phyloP scores from a whole-genome alignment of 2,329 filamentous ascomycete genomes.

The Lizonia empirigonia region DNA sequence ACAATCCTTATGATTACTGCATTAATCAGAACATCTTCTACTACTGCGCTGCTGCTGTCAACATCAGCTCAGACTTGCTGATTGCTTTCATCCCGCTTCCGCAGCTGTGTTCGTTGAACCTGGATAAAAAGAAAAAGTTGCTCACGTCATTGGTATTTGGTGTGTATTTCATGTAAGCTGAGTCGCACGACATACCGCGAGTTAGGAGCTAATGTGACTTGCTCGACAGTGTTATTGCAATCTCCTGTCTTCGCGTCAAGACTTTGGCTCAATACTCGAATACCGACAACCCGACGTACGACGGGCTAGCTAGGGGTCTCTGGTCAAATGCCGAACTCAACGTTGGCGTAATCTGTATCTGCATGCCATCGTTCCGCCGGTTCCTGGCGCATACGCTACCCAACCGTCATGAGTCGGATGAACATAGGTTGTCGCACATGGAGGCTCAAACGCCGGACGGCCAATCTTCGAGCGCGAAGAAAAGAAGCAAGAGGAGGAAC shows the following conservation, averaged over 20 bases:
- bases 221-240: neutral
- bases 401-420: neutral
- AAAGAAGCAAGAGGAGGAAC: neutral
- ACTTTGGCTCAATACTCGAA: neutral
- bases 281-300: constrained; percentile 4
- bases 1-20: constrained; percentile 23
- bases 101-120: constrained; percentile 22
- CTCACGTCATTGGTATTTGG: constrained; percentile 41
- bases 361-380: constrained; percentile 11
- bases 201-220: neutral
- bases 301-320: neutral
- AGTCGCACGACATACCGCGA: neutral
- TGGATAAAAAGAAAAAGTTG: constrained; percentile 36
- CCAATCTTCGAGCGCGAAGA: neutral
- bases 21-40: constrained; percentile 29
- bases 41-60: constrained; percentile 18
- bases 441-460: neutral
- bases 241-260: neutral
- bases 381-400: constrained; percentile 1
- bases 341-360: constrained; percentile 11
- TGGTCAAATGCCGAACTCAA: constrained; percentile 7
- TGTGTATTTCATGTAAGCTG: constrained; percentile 44
- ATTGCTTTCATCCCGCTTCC: constrained; percentile 26
- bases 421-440: neutral
- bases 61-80: constrained; percentile 26